These are phyloP conservation scores for Crucibulum laeve DNA, from an alignment of 768 basidiomycete species.

Conservation along the genomic window DNA sequence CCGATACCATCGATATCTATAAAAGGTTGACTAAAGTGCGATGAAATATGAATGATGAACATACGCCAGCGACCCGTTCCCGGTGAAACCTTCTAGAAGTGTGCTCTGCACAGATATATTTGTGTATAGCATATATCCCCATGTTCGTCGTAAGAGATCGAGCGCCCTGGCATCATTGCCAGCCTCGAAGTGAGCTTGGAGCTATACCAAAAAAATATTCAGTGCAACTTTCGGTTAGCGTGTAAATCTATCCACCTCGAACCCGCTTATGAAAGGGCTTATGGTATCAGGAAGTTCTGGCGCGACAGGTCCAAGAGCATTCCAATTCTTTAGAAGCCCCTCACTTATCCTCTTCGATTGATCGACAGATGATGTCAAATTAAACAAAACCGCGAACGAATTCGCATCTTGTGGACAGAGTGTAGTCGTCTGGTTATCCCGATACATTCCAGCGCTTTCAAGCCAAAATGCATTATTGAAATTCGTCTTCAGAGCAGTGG, in stretches of 20 bases:
- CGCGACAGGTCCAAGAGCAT: conserved; percentile 43
- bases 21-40: background rate
- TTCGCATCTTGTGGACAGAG: conserved; percentile 56
- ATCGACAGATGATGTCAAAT: conserved; percentile 35
- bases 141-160: conserved; percentile 48
- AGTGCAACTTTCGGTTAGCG: background rate
- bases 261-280: conserved; percentile 53
- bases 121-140: conserved; percentile 60
- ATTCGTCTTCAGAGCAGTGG: conserved; percentile 39
- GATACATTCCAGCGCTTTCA: conserved; percentile 41
- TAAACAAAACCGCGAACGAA: conserved; percentile 50
- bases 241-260: conserved; percentile 36
- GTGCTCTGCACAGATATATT: conserved; percentile 52
- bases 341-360: conserved; percentile 40
- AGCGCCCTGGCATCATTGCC: conserved; percentile 48
- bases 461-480: conserved; percentile 56
- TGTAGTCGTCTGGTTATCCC: conserved; percentile 49
- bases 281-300: conserved; percentile 58
- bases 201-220: conserved; percentile 21
- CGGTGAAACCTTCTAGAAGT: conserved; percentile 54
- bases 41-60: conserved; percentile 6
- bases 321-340: conserved; percentile 49
- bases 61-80: conserved; percentile 51
- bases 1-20: conserved; percentile 44
- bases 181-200: conserved; percentile 54